Base-by-base conservation (phyloP, 495 filamentous ascomycete species). In the Aspergillus biplanus region DNA sequence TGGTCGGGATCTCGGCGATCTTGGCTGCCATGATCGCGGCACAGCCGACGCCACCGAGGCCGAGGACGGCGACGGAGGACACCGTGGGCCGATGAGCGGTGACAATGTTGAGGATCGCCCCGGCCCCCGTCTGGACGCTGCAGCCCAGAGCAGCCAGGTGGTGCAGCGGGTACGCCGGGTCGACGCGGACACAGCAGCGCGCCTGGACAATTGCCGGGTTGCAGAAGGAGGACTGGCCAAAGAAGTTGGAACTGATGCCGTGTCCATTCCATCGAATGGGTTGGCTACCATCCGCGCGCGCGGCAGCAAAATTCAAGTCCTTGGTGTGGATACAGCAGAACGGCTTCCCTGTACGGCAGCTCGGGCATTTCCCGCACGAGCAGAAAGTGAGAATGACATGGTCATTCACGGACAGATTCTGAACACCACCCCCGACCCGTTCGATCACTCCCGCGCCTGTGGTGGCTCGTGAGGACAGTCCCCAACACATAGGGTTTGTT, bases 321-420 rank as follows among this genome's bases (percentile, higher is more conserved):
- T 47, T 48, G n/a, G 15, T 72, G 57, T 61, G 44, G 48, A 63
- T 12, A 58, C 78, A 80, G 35, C 66, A 71, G 32, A 66, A 62
- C 9, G 68, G 65, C 37, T 63, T 53, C 11, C 46, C 54, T 11
- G 35, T 33, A 18, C 11, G 42, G 61, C 71, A 73, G 35, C 61
- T 48, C 4, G 4, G 7, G 61, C 78, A 81, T 18, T 66, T 46
- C 9, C 67, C 58, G 69, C 78, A 81, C 64, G 67, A 69, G 34
- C 69, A 69, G 65, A 74, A 81, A 48, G 69, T 74, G 37, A 81
- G 70, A 52, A 81, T 69, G 53, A 83, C 81, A 39, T 75, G 70
- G 71, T 84, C 82, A 32, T 80, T 78, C 3, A 70, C 64, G 27
- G 67, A 39, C 39, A 82, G 64, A 47, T 73, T 61, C n/a, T n/a